Conservation (phyloP, 2,329 filamentous ascomycete species). For the Diaporthe amygdali region DNA sequence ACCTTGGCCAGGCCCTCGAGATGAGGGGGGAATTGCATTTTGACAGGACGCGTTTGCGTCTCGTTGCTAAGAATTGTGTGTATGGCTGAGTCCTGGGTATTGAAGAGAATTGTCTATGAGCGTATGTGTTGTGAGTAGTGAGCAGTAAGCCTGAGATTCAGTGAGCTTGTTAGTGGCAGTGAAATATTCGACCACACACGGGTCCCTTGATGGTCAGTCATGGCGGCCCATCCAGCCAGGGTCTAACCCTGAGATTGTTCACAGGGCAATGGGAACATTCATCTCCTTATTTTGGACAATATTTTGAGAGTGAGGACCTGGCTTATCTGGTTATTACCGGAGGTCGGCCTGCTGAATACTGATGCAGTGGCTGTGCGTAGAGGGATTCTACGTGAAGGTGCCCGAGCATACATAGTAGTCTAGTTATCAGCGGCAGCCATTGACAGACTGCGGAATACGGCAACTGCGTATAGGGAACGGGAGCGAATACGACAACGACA, state of each 20-base stretch:
- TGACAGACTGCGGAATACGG: not conserved
- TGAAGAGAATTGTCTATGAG: not conserved
- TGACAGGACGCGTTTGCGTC: not conserved
- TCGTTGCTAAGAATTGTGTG: not conserved
- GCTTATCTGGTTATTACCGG: too few relatives aligned
- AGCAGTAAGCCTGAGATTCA: not conserved
- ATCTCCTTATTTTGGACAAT: too few relatives aligned
- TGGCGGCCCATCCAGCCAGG: not conserved
- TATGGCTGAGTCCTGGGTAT: not conserved
- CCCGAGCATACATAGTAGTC: not conserved
- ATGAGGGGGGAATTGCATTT: constrained; percentile 32
- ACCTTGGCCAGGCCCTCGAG: constrained; percentile 55
- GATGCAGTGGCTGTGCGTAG: too few relatives aligned
- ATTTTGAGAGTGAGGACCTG: too few relatives aligned
- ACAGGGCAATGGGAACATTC: too few relatives aligned
- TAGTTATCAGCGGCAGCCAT: not conserved
- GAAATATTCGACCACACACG: not conserved
- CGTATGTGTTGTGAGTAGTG: not conserved
- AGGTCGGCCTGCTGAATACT: too few relatives aligned
- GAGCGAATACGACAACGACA: not conserved
- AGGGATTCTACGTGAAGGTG: not conserved
- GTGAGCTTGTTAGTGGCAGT: not conserved
- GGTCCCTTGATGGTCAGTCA: not conserved
- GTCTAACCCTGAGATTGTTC: not conserved
- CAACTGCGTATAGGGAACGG: not conserved